Conservation (phyloP, 2,329 filamentous ascomycete genomes). For the Cladosporium sphaerospermum region DNA sequence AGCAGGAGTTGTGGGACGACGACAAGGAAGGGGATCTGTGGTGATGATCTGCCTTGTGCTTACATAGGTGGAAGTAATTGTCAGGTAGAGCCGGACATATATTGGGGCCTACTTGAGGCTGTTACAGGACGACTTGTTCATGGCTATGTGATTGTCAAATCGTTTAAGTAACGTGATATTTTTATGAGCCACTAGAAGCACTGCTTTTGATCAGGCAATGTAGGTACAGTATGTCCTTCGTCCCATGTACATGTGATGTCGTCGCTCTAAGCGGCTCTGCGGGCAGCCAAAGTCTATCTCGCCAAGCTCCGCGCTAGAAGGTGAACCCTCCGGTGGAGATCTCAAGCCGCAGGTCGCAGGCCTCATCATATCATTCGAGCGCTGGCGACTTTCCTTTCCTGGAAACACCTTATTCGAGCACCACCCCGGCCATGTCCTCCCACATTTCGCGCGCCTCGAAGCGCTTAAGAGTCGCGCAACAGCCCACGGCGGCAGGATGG, state of each 20-base stretch:
- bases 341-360: background rate
- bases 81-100: too few relatives aligned
- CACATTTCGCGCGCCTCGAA: conserved; percentile 26
- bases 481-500: conserved; percentile 2
- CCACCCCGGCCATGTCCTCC: conserved; percentile 7
- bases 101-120: too few relatives aligned
- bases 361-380: background rate
- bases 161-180: too few relatives aligned
- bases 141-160: too few relatives aligned
- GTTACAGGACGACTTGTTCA: too few relatives aligned
- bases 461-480: conserved; percentile 22
- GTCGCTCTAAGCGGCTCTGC: background rate
- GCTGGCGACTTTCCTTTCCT: background rate
- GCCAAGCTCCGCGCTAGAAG: background rate
- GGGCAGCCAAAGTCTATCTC: background rate
- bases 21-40: conserved; percentile 26
- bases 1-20: conserved; percentile 26
- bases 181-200: too few relatives aligned
- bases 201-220: too few relatives aligned
- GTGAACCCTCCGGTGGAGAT: background rate
- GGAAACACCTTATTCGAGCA: background rate
- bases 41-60: conserved; percentile 14
- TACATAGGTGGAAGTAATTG: too few relatives aligned
- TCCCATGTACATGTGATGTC: background rate
- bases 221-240: too few relatives aligned